These are phyloP conservation scores for Aspergillus steynii DNA, from an alignment of 495 filamentous ascomycete species.

Conservation along the genomic window DNA sequence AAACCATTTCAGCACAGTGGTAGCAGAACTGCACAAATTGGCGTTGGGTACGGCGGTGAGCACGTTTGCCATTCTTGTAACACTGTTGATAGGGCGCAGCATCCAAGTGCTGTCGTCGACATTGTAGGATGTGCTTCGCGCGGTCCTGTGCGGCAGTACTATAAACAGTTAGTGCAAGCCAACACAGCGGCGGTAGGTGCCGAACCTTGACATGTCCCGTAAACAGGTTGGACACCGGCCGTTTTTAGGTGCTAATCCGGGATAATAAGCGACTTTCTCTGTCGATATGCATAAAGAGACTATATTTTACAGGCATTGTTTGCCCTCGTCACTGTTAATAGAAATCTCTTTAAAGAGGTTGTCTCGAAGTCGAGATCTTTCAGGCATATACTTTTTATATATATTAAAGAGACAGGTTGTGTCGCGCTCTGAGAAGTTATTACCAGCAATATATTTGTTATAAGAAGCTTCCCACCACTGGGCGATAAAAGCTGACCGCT, in stretches of 20 bases:
- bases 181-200: too few relatives aligned
- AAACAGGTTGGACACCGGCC: slow-evolving; percentile 16
- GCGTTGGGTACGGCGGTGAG: slow-evolving; percentile 17
- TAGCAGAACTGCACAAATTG: slow-evolving; percentile 24
- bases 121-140: slow-evolving; percentile 28
- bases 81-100: slow-evolving; percentile 21
- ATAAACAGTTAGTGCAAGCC: slow-evolving; percentile 7
- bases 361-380: slow-evolving; percentile 13
- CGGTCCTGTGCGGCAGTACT: slow-evolving; percentile 14
- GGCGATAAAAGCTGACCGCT: slow-evolving; percentile 17
- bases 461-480: slow-evolving; percentile 23
- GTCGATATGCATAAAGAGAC: slow-evolving; percentile 19
- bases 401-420: slow-evolving; percentile 21
- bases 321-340: slow-evolving; percentile 19
- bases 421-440: slow-evolving; percentile 20
- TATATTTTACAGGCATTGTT: slow-evolving; percentile 21
- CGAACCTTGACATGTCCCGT: slow-evolving; percentile 5
- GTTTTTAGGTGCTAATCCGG: slow-evolving; percentile 10
- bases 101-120: slow-evolving; percentile 18
- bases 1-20: slow-evolving; percentile 14
- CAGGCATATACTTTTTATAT: slow-evolving; percentile 22
- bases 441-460: slow-evolving; percentile 18
- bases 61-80: slow-evolving; percentile 25
- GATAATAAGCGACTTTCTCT: slow-evolving; percentile 22
- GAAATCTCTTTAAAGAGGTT: slow-evolving; percentile 17